A percentile compares a stretch with the other conserved stretches of the same genome.
These are phyloP conservation scores for Fusarium sublunatum DNA, from an alignment of 2,329 filamentous ascomycete species.

Conservation along the genomic window DNA sequence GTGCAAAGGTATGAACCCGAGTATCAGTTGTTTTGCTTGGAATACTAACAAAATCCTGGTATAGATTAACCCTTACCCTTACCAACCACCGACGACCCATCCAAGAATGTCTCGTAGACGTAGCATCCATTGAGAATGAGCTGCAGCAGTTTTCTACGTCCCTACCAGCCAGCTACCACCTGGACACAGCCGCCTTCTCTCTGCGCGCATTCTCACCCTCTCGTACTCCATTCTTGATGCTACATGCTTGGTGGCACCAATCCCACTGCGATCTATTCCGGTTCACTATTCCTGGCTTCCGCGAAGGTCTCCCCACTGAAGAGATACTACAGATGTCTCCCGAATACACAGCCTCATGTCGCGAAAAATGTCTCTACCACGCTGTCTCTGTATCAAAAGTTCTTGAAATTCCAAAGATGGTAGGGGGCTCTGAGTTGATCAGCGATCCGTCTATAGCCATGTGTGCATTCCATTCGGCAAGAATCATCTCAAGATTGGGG, in stretches of 20 bases:
- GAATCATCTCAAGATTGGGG: conserved; percentile 25
- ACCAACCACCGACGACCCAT: conserved; percentile 36
- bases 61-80: conserved; percentile 34
- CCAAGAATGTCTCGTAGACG: conserved; percentile 4
- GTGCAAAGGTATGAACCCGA: conserved; percentile 13
- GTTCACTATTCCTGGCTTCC: conserved; percentile 36
- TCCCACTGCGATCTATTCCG: conserved; percentile 43
- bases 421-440: conserved; percentile 10
- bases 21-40: background rate
- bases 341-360: conserved; percentile 5
- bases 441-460: conserved; percentile 26
- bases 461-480: conserved; percentile 30
- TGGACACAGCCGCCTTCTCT: conserved; percentile 35
- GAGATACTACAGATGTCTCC: conserved; percentile 11
- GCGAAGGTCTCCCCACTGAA: conserved; percentile 10
- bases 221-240: conserved; percentile 39
- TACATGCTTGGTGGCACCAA: conserved; percentile 45
- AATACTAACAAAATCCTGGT: background rate
- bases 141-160: conserved; percentile 15
- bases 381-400: conserved; percentile 17
- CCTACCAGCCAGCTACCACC: conserved; percentile 22
- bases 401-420: background rate
- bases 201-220: conserved; percentile 37
- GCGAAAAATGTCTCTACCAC: conserved; percentile 19
- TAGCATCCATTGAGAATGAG: conserved; percentile 27